A percentile compares a stretch with the other conserved stretches of the same genome.
These are phyloP conservation scores for Suillus subalutaceus DNA, from an alignment of 768 basidiomycete species.

Conservation along the genomic window DNA sequence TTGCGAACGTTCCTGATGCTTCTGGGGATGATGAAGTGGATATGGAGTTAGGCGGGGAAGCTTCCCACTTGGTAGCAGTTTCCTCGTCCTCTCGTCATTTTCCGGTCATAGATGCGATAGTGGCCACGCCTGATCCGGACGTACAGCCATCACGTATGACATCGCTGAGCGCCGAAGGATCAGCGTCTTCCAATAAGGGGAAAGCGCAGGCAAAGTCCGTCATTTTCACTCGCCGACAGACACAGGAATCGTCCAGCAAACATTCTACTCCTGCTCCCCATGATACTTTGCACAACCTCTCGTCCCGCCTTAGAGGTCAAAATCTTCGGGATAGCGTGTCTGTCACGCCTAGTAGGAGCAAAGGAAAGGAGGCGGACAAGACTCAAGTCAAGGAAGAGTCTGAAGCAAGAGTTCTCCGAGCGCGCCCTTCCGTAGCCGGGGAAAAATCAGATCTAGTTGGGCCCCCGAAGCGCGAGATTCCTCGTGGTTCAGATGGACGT, in stretches of 20 bases:
- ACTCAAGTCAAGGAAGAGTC: constrained; percentile 48
- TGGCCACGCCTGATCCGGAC: constrained; percentile 20
- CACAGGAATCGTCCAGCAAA: constrained; percentile 51
- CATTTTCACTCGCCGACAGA: constrained; percentile 63
- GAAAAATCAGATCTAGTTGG: constrained; percentile 40
- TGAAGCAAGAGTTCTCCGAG: constrained; percentile 54
- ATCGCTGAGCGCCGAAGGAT: constrained; percentile 34
- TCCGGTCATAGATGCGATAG: constrained; percentile 25
- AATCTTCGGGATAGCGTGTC: constrained; percentile 34
- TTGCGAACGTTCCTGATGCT: constrained; percentile 49
- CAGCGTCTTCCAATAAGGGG: constrained; percentile 24
- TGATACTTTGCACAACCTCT: constrained; percentile 26
- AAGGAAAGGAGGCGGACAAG: constrained; percentile 46
- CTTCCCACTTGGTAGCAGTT: constrained; percentile 17
- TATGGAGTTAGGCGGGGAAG: constrained; percentile 47
- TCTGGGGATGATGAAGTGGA: constrained; percentile 45
- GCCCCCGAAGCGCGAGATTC: constrained; percentile 46
- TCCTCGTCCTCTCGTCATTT: constrained; percentile 31
- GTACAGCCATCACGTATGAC: constrained; percentile 39
- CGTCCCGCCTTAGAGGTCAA: constrained; percentile 21
- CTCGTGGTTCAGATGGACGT: constrained; percentile 65
- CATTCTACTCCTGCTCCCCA: constrained; percentile 37
- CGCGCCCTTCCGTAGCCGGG: constrained; percentile 44
- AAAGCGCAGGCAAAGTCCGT: constrained; percentile 53
- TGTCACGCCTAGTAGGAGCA: constrained; percentile 33